A percentile compares a stretch with the other conserved stretches of the same genome.
These are phyloP conservation scores for Inga laurina DNA, from an alignment of 306 rosid species.

Conservation along the genomic window DNA sequence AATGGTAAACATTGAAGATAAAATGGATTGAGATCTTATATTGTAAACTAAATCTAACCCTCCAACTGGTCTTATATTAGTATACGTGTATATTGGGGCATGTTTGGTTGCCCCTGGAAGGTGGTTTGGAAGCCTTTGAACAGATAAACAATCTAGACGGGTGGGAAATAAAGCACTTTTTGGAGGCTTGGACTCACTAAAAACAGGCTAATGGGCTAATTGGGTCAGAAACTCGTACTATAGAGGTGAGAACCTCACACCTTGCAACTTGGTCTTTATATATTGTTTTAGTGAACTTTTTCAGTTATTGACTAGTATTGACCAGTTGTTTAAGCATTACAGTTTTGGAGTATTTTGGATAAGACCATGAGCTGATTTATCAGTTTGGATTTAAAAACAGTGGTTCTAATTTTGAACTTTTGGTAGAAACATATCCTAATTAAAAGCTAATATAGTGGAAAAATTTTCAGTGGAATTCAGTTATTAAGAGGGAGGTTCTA, in stretches of 20 bases:
- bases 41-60: too few species aligned
- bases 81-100: not conserved
- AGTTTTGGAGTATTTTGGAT: slow-evolving; percentile 7
- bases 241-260: too few species aligned
- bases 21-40: too few species aligned
- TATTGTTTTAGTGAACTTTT: not conserved
- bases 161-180: too few species aligned
- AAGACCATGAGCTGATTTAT: not conserved
- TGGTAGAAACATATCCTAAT: not conserved
- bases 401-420: not conserved
- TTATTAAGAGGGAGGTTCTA: too few species aligned
- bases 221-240: too few species aligned
- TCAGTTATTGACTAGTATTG: not conserved
- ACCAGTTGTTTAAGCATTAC: too few species aligned
- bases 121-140: not conserved
- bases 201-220: not conserved
- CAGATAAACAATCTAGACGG: too few species aligned
- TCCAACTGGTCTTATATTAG: too few species aligned
- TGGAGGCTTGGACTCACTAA: not conserved
- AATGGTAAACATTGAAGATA: too few species aligned
- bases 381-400: not conserved
- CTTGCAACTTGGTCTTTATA: too few species aligned
- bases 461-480: too few species aligned
- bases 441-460: not conserved
- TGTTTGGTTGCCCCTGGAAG: not conserved